Base-by-base conservation (phyloP, 352 stramenopile species). In the Phytophthora pseudosyringae region DNA sequence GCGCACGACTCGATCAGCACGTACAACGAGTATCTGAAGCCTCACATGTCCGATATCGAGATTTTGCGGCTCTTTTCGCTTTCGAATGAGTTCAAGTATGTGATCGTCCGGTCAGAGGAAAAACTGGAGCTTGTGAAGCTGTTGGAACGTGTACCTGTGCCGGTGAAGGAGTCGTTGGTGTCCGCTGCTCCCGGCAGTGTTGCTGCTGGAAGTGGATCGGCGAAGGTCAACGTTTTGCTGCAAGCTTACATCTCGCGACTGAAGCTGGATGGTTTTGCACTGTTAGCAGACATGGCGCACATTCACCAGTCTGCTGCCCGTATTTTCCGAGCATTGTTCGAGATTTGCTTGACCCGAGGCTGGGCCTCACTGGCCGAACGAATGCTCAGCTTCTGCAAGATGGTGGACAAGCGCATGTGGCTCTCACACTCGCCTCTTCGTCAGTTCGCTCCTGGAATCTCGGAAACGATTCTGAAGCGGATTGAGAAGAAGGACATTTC, bases 1-100 rank as follows among this genome's bases (percentile, higher is more conserved):
- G 96, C 90, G 2, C 96, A 99, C 70, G 85, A 98, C 50, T 99
- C 95, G 16, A 99, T 99, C 88, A 92, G 96, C 43, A 95, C 97
- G 26, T 99, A 99, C 82, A 99, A 98, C 69, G 89, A 99, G 64
- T 97, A 99, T 63, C 76, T 99, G 60, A 98, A 98, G 71, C 97
- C 97, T 3, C 98, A 97, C 64, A 99, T 99, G 97, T 98, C 95
- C n/a, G 98, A 99, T 67, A 99, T 99, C 79, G 98, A 99, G 66
- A 90, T 99, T 26, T 88, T 99, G 52, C 87, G 98, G n/a, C 71
- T 99, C 8, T 99, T 99, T 65, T 98, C 95, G 33, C 88, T 99
- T 45, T 99, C 97, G 53, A 96, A 98, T 62, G 98, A 99, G 80
- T 99, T 99, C 80, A 93, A 95, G 63, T 97, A 99, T 70, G 98